phyloP scores from a whole-genome alignment of 352 stramenopile genomes.

The Peronosclerospora sorghi region DNA sequence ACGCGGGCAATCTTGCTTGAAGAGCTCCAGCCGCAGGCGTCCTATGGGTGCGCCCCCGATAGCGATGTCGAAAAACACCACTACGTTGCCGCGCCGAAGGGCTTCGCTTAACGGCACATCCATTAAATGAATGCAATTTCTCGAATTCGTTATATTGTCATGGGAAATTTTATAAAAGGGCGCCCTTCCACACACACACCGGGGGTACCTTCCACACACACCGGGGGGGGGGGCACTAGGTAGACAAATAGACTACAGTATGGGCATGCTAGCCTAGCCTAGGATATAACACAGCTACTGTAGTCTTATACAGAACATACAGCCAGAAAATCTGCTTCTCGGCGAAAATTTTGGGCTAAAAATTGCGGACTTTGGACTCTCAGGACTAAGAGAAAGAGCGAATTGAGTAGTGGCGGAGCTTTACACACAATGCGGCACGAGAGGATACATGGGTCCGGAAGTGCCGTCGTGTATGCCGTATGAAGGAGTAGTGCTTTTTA shows the following conservation, averaged over 20 bases:
- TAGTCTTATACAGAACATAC: conserved; percentile 91
- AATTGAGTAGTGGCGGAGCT: too few species aligned
- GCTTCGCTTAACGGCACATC: conserved; percentile 87
- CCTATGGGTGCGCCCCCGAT: conserved; percentile 83
- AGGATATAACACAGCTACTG: too few species aligned
- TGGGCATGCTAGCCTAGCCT: too few species aligned
- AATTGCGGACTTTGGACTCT: conserved; percentile 94
- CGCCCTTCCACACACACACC: too few species aligned
- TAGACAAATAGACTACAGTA: too few species aligned
- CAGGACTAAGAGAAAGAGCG: conserved; percentile 81
- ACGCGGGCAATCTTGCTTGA: conserved; percentile 92
- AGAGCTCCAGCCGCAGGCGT: conserved; percentile 92
- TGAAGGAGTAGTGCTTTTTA: conserved; percentile 89
- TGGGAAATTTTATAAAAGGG: too few species aligned
- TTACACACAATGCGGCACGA: too few species aligned
- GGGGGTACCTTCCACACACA: too few species aligned
- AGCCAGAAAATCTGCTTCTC: conserved; percentile 89
- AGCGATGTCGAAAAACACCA: conserved; percentile 94
- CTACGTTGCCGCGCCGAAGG: conserved; percentile 86
- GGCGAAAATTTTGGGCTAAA: conserved; percentile 82
- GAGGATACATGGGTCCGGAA: conserved; percentile 90
- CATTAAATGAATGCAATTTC: too few species aligned
- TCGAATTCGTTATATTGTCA: too few species aligned
- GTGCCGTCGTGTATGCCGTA: conserved; percentile 77
- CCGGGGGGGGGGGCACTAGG: too few species aligned